Conservation (phyloP, 2,329 filamentous ascomycete genomes). For the Ophiostoma perfectum region DNA sequence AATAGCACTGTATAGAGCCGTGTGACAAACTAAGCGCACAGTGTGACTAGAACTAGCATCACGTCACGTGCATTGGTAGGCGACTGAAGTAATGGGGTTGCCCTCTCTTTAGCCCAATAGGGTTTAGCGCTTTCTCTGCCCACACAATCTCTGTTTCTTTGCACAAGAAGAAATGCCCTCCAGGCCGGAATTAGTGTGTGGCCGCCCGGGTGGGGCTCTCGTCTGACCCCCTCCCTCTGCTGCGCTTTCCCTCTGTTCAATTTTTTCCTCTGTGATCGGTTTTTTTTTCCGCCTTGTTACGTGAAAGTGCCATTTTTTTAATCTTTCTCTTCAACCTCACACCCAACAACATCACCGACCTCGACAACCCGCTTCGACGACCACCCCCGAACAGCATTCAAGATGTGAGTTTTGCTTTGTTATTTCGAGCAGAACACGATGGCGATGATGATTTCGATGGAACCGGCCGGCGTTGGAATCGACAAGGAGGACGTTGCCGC, state of each 20-base stretch:
- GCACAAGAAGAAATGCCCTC: constrained; percentile 21
- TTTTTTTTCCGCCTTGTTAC: constrained; percentile 18
- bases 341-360: constrained; percentile 18
- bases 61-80: constrained; percentile 21
- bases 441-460: constrained; percentile 23
- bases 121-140: constrained; percentile 20
- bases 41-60: not conserved
- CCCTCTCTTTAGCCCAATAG: constrained; percentile 25
- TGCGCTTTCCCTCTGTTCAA: constrained; percentile 14
- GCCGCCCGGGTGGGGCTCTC: constrained; percentile 14
- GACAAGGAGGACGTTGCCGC: constrained; percentile 10
- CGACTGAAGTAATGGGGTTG: constrained; percentile 23
- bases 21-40: not conserved
- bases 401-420: constrained; percentile 25
- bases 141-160: constrained; percentile 24
- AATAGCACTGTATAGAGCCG: constrained; percentile 11
- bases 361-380: constrained; percentile 23
- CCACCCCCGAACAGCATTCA: constrained; percentile 23
- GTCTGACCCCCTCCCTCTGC: constrained; percentile 16
- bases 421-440: constrained; percentile 19
- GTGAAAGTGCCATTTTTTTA: constrained; percentile 20
- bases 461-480: constrained; percentile 3
- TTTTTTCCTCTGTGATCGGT: constrained; percentile 20
- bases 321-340: constrained; percentile 15
- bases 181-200: constrained; percentile 22